phyloP scores from a whole-genome alignment of 495 filamentous ascomycete species.

The Aspergillus egyptiacus region DNA sequence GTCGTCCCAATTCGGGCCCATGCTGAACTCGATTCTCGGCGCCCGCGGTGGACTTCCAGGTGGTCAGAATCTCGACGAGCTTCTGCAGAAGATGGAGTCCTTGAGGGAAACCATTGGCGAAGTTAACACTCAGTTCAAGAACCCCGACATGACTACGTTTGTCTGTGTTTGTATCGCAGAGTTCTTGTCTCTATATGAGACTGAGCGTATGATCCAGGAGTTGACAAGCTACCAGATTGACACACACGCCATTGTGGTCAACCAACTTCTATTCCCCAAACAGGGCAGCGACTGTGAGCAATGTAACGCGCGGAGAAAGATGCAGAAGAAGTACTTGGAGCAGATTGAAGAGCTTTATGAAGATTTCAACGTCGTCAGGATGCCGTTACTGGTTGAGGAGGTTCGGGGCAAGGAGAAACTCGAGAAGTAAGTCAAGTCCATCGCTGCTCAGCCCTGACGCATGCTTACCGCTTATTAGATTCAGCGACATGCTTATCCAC shows the following conservation, averaged over 20 bases:
- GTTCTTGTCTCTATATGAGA: slow-evolving; percentile 96
- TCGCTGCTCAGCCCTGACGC: slow-evolving; percentile 10
- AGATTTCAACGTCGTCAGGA: slow-evolving; percentile 98
- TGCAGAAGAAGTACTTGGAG: slow-evolving; percentile 99
- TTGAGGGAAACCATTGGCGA: slow-evolving; percentile 89
- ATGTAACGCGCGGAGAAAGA: slow-evolving; percentile 89
- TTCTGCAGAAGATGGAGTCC: slow-evolving; percentile 89
- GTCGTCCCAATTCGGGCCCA: slow-evolving; percentile 87
- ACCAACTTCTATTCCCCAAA: slow-evolving; percentile 93
- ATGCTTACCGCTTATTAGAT: slow-evolving; percentile 40
- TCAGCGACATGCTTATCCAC: slow-evolving; percentile 86
- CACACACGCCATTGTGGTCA: slow-evolving; percentile 95
- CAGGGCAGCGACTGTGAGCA: slow-evolving; percentile 83
- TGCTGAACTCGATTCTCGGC: slow-evolving; percentile 89
- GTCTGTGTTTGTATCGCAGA: slow-evolving; percentile 98
- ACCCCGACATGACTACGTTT: slow-evolving; percentile 92
- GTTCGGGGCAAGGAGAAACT: slow-evolving; percentile 91
- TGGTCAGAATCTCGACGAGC: slow-evolving; percentile 82
- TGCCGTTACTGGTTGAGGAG: slow-evolving; percentile 92
- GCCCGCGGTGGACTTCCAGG: slow-evolving; percentile 78
- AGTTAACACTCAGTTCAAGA: slow-evolving; percentile 97
- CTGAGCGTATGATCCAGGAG: slow-evolving; percentile 99
- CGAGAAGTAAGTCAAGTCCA: slow-evolving; percentile 64
- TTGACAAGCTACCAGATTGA: slow-evolving; percentile 90
- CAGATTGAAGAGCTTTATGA: slow-evolving; percentile 99